These are phyloP conservation scores for Cytospora mali DNA, from an alignment of 2,329 filamentous ascomycete species.

Conservation along the genomic window DNA sequence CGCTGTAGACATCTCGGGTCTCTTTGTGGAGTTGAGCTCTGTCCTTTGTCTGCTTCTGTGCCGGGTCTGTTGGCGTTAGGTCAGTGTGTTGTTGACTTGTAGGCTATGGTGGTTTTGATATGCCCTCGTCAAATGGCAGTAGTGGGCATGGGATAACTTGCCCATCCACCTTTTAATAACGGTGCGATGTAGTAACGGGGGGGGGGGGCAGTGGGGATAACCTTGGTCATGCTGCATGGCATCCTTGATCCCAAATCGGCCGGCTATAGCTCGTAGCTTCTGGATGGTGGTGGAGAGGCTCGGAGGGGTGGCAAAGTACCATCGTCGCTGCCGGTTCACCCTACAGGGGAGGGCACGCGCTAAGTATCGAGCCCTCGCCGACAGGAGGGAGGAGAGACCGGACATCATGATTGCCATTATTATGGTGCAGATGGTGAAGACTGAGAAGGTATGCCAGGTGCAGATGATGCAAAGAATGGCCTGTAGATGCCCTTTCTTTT, in stretches of 20 bases:
- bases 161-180: no score
- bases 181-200: no score
- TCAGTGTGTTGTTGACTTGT: no score
- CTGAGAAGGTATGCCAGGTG: no score
- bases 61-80: background rate
- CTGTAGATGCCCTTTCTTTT: no score
- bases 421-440: background rate
- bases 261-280: background rate
- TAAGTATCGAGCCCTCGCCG: background rate
- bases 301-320: background rate
- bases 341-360: background rate
- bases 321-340: background rate
- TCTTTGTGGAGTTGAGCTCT: rapidly evolving
- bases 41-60: background rate
- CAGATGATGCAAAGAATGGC: no score
- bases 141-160: no score
- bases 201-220: no score
- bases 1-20: background rate
- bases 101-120: no score
- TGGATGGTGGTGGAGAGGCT: background rate
- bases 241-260: background rate
- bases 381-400: background rate
- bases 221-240: no score
- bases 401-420: background rate
- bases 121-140: no score